phyloP scores from a whole-genome alignment of 2,329 filamentous ascomycete species.

The Fusarium newnesense region DNA sequence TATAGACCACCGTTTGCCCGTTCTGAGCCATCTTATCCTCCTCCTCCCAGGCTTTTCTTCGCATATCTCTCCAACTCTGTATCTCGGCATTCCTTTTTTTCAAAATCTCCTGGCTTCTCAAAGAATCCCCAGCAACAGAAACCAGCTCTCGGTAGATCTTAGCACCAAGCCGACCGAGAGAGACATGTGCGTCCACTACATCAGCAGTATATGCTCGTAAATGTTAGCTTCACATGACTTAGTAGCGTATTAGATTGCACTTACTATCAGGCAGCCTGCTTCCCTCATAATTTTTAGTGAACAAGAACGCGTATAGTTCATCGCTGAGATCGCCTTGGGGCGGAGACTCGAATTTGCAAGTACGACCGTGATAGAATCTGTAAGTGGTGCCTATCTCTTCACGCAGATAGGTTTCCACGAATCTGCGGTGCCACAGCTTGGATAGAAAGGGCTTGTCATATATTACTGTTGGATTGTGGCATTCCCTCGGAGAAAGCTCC shows the following conservation, averaged over 20 bases:
- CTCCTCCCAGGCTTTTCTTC: background rate
- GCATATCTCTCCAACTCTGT: background rate
- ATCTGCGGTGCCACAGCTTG: background rate
- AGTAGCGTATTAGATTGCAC: accelerated
- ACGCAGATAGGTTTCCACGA: background rate
- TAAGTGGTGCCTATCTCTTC: background rate
- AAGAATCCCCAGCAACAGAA: background rate
- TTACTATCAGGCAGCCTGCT: background rate
- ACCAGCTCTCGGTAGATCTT: accelerated
- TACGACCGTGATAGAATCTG: too few relatives aligned
- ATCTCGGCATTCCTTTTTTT: accelerated
- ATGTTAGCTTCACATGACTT: accelerated
- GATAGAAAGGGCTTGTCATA: background rate
- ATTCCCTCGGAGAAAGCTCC: background rate
- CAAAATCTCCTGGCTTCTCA: accelerated
- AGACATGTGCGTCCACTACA: background rate
- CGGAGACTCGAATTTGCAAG: background rate
- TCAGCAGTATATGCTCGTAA: accelerated
- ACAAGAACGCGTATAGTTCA: background rate
- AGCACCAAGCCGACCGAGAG: background rate
- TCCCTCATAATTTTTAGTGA: background rate
- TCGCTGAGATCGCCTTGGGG: accelerated
- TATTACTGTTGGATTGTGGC: accelerated
- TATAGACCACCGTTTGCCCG: background rate
- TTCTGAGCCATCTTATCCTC: background rate